Conservation (phyloP, 1,139 yeast genomes). For the Arxiozyma bovina region DNA sequence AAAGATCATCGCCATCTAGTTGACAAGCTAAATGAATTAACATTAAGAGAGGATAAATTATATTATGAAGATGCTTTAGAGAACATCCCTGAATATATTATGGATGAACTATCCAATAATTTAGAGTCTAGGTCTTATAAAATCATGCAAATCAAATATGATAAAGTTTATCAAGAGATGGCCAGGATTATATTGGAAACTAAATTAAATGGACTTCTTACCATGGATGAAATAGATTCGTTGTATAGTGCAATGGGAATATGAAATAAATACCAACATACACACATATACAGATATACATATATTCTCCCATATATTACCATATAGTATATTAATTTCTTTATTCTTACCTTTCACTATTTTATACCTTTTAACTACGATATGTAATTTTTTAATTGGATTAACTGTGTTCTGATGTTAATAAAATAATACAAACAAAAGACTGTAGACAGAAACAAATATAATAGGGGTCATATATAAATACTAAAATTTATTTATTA, state of each 20-base stretch:
- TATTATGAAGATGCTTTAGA: constrained; percentile 28
- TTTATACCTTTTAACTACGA: neutral
- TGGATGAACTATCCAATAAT: constrained; percentile 15
- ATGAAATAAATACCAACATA: constrained; percentile 19
- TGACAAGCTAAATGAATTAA: constrained; percentile 18
- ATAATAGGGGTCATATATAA: neutral
- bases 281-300: constrained; percentile 4
- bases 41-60: constrained; percentile 14
- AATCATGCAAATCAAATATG: constrained; percentile 36
- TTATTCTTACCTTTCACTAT: too few species aligned
- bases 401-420: neutral
- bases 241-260: constrained; percentile 57
- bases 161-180: constrained; percentile 54
- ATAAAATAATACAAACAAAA: too few species aligned
- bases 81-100: constrained; percentile 21
- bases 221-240: constrained; percentile 74
- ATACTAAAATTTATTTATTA: neutral
- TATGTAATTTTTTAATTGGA: neutral
- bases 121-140: constrained; percentile 13
- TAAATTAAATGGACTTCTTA: constrained; percentile 39
- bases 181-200: constrained; percentile 62
- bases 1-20: constrained; percentile 18
- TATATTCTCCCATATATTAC: neutral
- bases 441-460: neutral
- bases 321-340: neutral